These are phyloP conservation scores for Pseudopithomyces chartarum DNA, from an alignment of 2,329 filamentous ascomycete genomes.

Conservation along the genomic window DNA sequence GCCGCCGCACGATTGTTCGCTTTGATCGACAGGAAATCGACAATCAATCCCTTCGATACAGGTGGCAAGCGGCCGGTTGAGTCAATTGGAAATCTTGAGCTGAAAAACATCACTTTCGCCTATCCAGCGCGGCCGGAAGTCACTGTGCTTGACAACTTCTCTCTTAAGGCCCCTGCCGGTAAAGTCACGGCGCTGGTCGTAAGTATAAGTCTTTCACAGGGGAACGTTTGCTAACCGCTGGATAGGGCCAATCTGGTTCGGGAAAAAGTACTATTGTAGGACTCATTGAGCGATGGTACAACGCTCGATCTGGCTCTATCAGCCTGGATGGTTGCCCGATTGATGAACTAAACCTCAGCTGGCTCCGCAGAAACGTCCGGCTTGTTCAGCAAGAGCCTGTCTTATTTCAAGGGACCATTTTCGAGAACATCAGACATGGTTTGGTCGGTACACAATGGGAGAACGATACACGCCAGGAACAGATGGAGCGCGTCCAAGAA, in stretches of 20 bases:
- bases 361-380: background rate
- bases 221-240: too few relatives aligned
- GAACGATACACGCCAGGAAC: slow-evolving; percentile 72
- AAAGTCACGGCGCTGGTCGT: slow-evolving; percentile 86
- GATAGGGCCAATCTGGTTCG: slow-evolving; percentile 81
- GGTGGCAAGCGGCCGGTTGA: slow-evolving; percentile 10
- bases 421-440: slow-evolving; percentile 80
- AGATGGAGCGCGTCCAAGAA: slow-evolving; percentile 63
- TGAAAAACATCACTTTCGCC: slow-evolving; percentile 54
- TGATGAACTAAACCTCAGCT: background rate
- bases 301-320: slow-evolving; percentile 74
- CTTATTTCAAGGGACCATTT: slow-evolving; percentile 84
- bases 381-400: slow-evolving; percentile 72
- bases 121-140: slow-evolving; percentile 50
- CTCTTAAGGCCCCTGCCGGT: slow-evolving; percentile 76
- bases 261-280: slow-evolving; percentile 94
- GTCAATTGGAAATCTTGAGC: background rate
- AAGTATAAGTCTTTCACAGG: too few relatives aligned
- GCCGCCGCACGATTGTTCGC: slow-evolving; percentile 17
- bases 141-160: slow-evolving; percentile 62
- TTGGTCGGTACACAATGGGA: slow-evolving; percentile 67
- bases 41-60: slow-evolving; percentile 16
- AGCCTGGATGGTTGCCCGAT: slow-evolving; percentile 71
- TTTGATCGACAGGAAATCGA: slow-evolving; percentile 15
- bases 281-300: slow-evolving; percentile 89